Evolutionary conservation across 371 early-diverging fungal species (phyloP).

Genomic region (Rhizopus sp.): DNA sequence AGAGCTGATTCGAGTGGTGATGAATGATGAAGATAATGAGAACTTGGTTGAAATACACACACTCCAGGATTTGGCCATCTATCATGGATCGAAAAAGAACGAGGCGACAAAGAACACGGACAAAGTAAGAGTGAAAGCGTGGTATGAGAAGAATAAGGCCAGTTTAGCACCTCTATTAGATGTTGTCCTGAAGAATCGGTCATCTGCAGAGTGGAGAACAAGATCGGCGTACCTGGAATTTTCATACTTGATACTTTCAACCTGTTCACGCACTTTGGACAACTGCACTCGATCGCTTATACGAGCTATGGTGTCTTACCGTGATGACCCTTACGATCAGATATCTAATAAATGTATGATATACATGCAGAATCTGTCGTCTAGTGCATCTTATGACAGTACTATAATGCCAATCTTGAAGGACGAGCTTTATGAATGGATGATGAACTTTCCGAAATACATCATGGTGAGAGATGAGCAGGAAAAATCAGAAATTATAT

Average conservation of each 20-base stretch:
- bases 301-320: constrained; percentile 48
- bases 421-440: constrained; percentile 41
- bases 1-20: constrained; percentile 34
- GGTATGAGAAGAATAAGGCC: constrained; percentile 34
- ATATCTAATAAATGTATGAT: constrained; percentile 33
- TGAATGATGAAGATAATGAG: constrained; percentile 38
- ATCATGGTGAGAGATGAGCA: constrained; percentile 47
- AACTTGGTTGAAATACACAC: constrained; percentile 16
- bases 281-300: constrained; percentile 39
- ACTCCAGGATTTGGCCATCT: constrained; percentile 27
- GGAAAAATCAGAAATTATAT: constrained; percentile 42
- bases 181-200: constrained; percentile 32
- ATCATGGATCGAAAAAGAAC: not conserved
- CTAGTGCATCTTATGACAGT: constrained; percentile 14
- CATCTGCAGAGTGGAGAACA: constrained; percentile 46
- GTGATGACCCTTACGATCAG: constrained; percentile 46
- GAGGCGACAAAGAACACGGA: not conserved
- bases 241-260: constrained; percentile 34
- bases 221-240: constrained; percentile 49
- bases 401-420: constrained; percentile 41
- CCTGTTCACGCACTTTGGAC: constrained; percentile 44
- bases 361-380: constrained; percentile 25
- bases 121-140: constrained; percentile 16
- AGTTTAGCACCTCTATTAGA: constrained; percentile 26
- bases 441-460: constrained; percentile 45